A percentile compares a stretch with the other conserved stretches of the same genome.
Evolutionary conservation across 2,329 filamentous ascomycete species (phyloP).

Genomic region (Acrodontium crateriforme): DNA sequence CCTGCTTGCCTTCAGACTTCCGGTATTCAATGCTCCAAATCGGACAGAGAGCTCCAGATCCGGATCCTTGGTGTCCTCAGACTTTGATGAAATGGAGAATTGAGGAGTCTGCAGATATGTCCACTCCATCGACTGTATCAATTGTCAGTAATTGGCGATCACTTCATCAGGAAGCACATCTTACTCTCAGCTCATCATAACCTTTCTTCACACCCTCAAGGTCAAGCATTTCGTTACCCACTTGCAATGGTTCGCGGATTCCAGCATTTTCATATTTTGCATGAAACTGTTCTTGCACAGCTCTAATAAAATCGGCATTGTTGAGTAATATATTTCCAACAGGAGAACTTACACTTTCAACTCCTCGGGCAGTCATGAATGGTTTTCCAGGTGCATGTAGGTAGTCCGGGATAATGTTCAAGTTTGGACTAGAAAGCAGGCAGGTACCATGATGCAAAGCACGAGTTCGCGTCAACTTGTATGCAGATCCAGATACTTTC

Average conservation of each 20-base stretch:
- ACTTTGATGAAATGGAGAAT: conserved; percentile 39
- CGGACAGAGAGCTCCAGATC: conserved; percentile 25
- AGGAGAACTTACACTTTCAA: conserved; percentile 78
- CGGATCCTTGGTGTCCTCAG: conserved; percentile 3
- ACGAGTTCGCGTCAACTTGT: conserved; percentile 71
- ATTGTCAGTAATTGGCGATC: conserved; percentile 23
- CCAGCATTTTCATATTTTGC: conserved; percentile 44
- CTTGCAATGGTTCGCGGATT: conserved; percentile 26
- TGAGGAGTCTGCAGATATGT: conserved; percentile 75
- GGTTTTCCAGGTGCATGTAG: conserved; percentile 64
- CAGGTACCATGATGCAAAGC: conserved; percentile 91
- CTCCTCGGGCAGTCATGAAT: conserved; percentile 68
- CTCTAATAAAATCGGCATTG: conserved; percentile 29
- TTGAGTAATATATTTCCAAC: conserved; percentile 62
- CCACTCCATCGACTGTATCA: conserved; percentile 50
- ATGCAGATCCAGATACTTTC: conserved; percentile 89
- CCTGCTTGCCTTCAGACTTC: conserved; percentile 24
- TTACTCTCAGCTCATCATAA: conserved; percentile 46
- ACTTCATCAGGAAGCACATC: too few relatives aligned
- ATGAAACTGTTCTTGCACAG: conserved; percentile 45
- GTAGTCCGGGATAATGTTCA: conserved; percentile 53
- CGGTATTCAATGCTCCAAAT: conserved; percentile 43
- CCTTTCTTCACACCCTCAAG: conserved; percentile 46
- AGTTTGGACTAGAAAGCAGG: conserved; percentile 62
- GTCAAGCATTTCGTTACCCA: conserved; percentile 41